Percentiles rank a stretch among this genome's conserved stretches.
Evolutionary conservation across 306 rosid species (phyloP).

Genomic region (Trifolium fragiferum): DNA sequence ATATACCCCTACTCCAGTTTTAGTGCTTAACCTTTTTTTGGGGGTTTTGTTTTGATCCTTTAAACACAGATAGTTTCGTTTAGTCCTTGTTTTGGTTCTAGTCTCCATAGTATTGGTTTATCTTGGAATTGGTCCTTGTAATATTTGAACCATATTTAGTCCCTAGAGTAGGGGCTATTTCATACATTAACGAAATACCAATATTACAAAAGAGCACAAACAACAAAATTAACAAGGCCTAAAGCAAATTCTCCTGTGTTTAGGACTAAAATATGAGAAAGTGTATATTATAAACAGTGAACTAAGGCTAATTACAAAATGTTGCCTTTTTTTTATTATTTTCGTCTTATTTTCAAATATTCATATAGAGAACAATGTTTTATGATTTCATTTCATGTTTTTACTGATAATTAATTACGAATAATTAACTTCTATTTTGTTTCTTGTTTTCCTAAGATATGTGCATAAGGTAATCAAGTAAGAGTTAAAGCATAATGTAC

Average conservation of each 20-base stretch:
- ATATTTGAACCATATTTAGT: slow-evolving; percentile 3
- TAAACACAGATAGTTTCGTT: not conserved
- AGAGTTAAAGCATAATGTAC: not conserved
- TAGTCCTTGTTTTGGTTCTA: not conserved
- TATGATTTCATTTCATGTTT: not conserved
- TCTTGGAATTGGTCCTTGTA: not conserved
- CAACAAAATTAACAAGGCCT: not conserved
- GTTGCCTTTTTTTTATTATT: too few species aligned
- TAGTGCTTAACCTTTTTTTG: not conserved
- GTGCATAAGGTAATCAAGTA: not conserved
- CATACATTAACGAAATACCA: not conserved
- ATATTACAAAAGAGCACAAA: not conserved
- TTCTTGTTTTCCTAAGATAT: not conserved
- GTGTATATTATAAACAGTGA: too few species aligned
- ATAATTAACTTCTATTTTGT: not conserved
- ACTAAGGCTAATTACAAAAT: not conserved
- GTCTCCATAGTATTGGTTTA: not conserved
- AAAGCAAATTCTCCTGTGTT: not conserved
- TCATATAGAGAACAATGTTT: not conserved
- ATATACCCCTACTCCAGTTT: not conserved
- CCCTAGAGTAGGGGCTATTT: not conserved
- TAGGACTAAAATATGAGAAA: not conserved
- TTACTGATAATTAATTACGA: not conserved
- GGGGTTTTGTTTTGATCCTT: not conserved
- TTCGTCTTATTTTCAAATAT: not conserved